A percentile compares a stretch with the other conserved stretches of the same genome.
These are phyloP conservation scores for Nemania sp. DNA, from an alignment of 2,329 filamentous ascomycete species.

Conservation along the genomic window DNA sequence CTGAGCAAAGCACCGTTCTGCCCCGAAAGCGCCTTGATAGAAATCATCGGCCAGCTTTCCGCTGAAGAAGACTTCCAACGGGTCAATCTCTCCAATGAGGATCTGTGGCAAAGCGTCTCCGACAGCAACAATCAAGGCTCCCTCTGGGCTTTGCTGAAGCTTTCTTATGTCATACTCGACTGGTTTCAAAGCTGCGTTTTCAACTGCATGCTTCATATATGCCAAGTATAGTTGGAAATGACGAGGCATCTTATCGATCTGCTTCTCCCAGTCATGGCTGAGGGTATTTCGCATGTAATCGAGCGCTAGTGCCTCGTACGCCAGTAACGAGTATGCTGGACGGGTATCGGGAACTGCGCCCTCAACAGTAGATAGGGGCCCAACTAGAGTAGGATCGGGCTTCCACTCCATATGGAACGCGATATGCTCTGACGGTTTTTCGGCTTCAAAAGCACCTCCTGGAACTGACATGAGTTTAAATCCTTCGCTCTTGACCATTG, in stretches of 20 bases:
- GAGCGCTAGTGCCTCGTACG: slow-evolving; percentile 20
- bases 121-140: slow-evolving; percentile 26
- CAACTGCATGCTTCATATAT: slow-evolving; percentile 21
- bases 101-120: slow-evolving; percentile 27
- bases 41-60: slow-evolving; percentile 27
- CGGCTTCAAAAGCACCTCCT: slow-evolving; percentile 1
- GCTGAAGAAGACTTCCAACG: slow-evolving; percentile 27
- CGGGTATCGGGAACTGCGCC: slow-evolving; percentile 8
- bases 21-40: slow-evolving; percentile 25
- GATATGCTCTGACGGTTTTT: slow-evolving; percentile 13
- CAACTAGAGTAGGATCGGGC: slow-evolving; percentile 11
- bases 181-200: slow-evolving; percentile 9
- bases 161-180: slow-evolving; percentile 17
- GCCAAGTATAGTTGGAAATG: slow-evolving; percentile 19
- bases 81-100: slow-evolving; percentile 27
- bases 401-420: slow-evolving; percentile 27
- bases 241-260: slow-evolving; percentile 13
- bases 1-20: slow-evolving; percentile 25
- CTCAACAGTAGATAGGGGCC: slow-evolving; percentile 4
- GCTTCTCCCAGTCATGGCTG: slow-evolving; percentile 2
- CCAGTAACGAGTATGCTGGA: slow-evolving; percentile 18
- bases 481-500: slow-evolving; percentile 16
- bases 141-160: slow-evolving; percentile 25
- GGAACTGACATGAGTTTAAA: slow-evolving; percentile 20
- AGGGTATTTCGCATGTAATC: slow-evolving; percentile 22